phyloP scores from a whole-genome alignment of 208 protist species.

The Acanthamoeba castellanii region DNA sequence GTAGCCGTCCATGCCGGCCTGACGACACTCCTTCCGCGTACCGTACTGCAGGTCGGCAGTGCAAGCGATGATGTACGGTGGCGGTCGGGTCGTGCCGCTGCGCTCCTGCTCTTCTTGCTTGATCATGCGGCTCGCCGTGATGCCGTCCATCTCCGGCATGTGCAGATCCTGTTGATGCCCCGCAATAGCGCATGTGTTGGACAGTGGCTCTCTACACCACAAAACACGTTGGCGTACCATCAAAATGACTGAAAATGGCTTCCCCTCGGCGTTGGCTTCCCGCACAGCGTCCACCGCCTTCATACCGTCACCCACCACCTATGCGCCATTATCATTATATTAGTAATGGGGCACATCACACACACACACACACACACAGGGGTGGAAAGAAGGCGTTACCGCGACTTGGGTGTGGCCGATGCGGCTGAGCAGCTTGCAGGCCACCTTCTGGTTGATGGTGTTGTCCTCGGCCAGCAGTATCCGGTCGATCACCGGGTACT shows the following conservation, averaged over 20 bases:
- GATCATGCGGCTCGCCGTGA: neutral
- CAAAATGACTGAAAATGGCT: slow-evolving; percentile 10
- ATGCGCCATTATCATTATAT: neutral
- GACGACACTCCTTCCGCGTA: neutral
- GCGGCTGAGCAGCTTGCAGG: slow-evolving; percentile 33
- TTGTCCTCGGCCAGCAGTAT: slow-evolving; percentile 71
- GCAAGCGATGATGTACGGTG: slow-evolving; percentile 57
- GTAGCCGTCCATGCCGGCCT: slow-evolving; percentile 40
- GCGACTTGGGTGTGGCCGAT: slow-evolving; percentile 21
- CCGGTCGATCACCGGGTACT: neutral
- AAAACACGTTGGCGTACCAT: slow-evolving; percentile 28
- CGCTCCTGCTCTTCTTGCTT: neutral
- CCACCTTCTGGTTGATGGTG: slow-evolving; percentile 60
- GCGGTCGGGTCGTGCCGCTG: neutral
- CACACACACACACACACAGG: neutral
- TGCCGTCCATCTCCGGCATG: slow-evolving; percentile 60
- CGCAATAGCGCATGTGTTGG: neutral
- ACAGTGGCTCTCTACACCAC: neutral
- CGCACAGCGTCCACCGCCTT: slow-evolving; percentile 10
- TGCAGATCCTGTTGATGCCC: neutral
- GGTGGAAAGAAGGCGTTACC: neutral
- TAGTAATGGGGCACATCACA: neutral
- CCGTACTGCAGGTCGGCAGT: slow-evolving; percentile 59
- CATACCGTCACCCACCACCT: neutral
- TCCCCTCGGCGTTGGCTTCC: neutral